These are phyloP conservation scores for Theobroma grandiflorum DNA, from an alignment of 441 rosid genomes.

Conservation along the genomic window DNA sequence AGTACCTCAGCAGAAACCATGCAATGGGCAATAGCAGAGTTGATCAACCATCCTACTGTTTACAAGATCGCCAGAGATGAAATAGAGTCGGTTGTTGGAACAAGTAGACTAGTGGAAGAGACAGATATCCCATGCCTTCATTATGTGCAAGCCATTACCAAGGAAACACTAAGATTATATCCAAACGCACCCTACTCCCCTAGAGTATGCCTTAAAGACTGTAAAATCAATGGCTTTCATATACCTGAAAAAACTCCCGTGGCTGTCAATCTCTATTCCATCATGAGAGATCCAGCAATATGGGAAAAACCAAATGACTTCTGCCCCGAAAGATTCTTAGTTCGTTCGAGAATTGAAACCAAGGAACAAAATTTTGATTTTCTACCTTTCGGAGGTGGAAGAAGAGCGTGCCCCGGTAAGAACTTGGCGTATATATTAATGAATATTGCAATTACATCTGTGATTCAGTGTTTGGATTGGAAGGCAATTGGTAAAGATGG, in stretches of 20 bases:
- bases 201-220: conserved; percentile 36
- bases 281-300: conserved; percentile 51
- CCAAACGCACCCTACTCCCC: conserved; percentile 38
- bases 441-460: conserved; percentile 28
- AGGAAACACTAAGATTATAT: conserved; percentile 44
- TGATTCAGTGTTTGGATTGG: conserved; percentile 50
- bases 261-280: conserved; percentile 43
- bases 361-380: conserved; percentile 20
- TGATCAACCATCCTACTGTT: conserved; percentile 55
- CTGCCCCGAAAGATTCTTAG: conserved; percentile 48
- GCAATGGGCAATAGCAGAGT: conserved; percentile 54
- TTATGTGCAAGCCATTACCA: neutral
- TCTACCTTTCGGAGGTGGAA: conserved; percentile 43
- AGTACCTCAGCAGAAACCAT: conserved; percentile 44
- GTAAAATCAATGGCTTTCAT: conserved; percentile 44
- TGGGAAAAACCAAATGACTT: conserved; percentile 48
- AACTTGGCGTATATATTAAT: conserved; percentile 34
- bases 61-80: conserved; percentile 48
- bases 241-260: conserved; percentile 37
- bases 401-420: conserved; percentile 45
- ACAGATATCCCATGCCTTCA: neutral
- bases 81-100: conserved; percentile 47
- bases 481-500: conserved; percentile 25
- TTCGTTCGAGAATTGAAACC: neutral
- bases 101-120: neutral